A percentile compares a stretch with the other conserved stretches of the same genome.
phyloP scores from a whole-genome alignment of 2,329 filamentous ascomycete genomes.

The Claviceps cyperi region DNA sequence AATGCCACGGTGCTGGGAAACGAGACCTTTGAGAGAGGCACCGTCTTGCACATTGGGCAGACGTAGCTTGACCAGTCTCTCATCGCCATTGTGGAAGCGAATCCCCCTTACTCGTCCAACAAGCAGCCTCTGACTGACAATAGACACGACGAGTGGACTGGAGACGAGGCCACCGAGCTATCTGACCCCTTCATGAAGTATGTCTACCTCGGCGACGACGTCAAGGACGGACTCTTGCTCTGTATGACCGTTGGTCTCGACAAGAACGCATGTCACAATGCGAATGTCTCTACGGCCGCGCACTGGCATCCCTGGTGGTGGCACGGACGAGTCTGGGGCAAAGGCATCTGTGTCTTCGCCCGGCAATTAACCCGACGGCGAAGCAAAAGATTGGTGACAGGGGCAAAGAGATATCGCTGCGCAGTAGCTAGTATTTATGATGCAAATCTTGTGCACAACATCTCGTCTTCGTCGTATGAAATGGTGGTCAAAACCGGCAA shows the following conservation, averaged over 20 bases:
- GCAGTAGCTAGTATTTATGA: background rate
- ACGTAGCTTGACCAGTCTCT: slow-evolving; percentile 40
- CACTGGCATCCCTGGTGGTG: slow-evolving; percentile 4
- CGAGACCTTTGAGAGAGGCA: slow-evolving; percentile 34
- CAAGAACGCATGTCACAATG: slow-evolving; percentile 6
- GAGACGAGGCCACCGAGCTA: slow-evolving; percentile 28
- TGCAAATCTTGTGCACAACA: background rate
- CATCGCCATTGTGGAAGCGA: slow-evolving; percentile 33
- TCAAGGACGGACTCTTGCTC: slow-evolving; percentile 35
- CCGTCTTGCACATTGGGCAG: slow-evolving; percentile 45
- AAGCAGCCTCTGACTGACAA: slow-evolving; percentile 31
- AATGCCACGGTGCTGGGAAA: slow-evolving; percentile 27
- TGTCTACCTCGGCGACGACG: slow-evolving; percentile 36
- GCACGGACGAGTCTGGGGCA: background rate
- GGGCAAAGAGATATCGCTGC: background rate
- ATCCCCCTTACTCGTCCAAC: slow-evolving; percentile 30
- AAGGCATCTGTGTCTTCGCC: too few relatives aligned
- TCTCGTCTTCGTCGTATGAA: background rate
- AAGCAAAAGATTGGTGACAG: background rate
- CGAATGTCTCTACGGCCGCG: background rate
- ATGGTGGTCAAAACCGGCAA: background rate
- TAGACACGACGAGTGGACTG: slow-evolving; percentile 29
- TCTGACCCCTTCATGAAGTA: slow-evolving; percentile 46
- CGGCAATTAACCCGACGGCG: background rate
- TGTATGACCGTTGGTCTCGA: slow-evolving; percentile 41